Conservation (phyloP, 495 filamentous ascomycete genomes). For the Coniosporium apollinis region DNA sequence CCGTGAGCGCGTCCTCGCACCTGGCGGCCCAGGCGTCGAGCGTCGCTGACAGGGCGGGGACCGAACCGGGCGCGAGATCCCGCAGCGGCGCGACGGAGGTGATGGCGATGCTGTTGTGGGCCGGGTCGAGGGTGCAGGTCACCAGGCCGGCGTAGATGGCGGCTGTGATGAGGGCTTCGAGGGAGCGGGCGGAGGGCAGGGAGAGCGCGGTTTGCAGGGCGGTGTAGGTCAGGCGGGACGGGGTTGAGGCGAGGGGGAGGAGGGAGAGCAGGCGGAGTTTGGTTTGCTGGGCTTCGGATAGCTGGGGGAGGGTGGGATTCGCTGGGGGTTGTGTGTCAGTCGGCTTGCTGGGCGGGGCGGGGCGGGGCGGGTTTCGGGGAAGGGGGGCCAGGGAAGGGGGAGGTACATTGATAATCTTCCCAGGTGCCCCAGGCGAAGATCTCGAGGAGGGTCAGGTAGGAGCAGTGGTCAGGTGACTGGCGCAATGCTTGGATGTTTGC, state of each 20-base stretch:
- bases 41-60: constrained; percentile 46
- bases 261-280: constrained; percentile 90
- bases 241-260: constrained; percentile 49
- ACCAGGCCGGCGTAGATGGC: constrained; percentile 78
- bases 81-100: constrained; percentile 69
- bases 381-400: constrained; percentile 3
- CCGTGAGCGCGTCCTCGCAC: constrained; percentile 55
- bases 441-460: constrained; percentile 58
- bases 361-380: neutral
- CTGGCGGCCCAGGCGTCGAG: constrained; percentile 60
- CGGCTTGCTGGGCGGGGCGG: constrained; percentile 23
- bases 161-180: constrained; percentile 81
- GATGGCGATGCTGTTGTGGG: constrained; percentile 51
- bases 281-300: constrained; percentile 53
- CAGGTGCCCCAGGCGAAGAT: constrained; percentile 93
- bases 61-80: constrained; percentile 55
- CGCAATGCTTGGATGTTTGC: constrained; percentile 65
- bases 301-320: constrained; percentile 39
- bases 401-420: constrained; percentile 48
- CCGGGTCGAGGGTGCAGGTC: constrained; percentile 64
- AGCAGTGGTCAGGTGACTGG: constrained; percentile 31
- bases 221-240: constrained; percentile 53
- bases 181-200: constrained; percentile 46
- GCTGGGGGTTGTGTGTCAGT: neutral
- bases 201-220: constrained; percentile 48